Conservation (phyloP, 768 basidiomycete species). For the Gloeophyllum trabeum region DNA sequence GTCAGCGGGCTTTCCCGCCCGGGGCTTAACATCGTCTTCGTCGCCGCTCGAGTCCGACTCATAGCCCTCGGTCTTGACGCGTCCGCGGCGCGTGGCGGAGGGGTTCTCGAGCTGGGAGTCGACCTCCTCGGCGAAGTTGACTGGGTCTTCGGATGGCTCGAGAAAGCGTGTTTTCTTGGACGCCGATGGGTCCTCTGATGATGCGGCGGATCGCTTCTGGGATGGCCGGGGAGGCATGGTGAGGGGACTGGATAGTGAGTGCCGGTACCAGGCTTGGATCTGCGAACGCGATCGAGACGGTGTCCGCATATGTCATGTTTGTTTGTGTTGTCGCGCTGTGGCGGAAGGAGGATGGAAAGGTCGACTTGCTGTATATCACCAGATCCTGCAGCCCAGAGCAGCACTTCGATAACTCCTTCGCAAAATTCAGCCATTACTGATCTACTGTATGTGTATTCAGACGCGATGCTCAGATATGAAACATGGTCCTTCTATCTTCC, state of each 20-base stretch:
- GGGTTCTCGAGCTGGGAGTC: conserved; percentile 64
- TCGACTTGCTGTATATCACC: no score
- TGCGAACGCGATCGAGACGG: no score
- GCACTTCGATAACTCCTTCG: no score
- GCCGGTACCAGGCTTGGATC: background rate
- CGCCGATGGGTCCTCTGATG: conserved; percentile 13
- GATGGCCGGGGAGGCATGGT: background rate
- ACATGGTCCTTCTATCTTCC: no score
- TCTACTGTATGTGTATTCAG: no score
- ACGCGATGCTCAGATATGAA: no score
- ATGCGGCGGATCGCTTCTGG: background rate
- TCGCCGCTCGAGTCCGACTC: conserved; percentile 84
- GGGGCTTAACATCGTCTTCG: conserved; percentile 84
- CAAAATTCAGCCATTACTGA: no score
- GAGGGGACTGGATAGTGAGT: background rate
- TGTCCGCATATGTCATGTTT: no score
- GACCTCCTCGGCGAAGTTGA: conserved; percentile 69
- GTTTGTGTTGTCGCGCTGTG: no score
- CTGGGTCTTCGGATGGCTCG: conserved; percentile 66
- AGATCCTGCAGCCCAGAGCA: no score
- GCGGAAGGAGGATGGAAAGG: no score
- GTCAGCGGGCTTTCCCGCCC: conserved; percentile 42
- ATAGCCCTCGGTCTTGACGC: conserved; percentile 79
- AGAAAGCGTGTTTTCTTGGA: conserved; percentile 71
- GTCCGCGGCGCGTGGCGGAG: conserved; percentile 50